A percentile compares a stretch with the other conserved stretches of the same genome.
phyloP scores from a whole-genome alignment of 2,329 filamentous ascomycete species.

The Acrodontium crateriforme region DNA sequence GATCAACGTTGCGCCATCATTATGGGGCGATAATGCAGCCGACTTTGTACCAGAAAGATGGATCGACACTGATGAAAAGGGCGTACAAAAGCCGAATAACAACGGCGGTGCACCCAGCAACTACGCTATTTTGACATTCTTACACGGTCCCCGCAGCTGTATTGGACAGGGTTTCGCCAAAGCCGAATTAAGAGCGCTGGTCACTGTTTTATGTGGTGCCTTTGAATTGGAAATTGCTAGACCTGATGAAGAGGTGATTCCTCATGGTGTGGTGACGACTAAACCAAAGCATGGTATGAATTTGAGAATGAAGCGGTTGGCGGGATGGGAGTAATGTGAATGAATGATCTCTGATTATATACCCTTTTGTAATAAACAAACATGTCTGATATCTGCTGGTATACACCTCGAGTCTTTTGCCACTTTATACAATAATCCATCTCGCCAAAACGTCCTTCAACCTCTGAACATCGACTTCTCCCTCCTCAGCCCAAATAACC shows the following conservation, averaged over 20 bases:
- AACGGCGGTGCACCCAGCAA: conserved; percentile 25
- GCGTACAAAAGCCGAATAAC: conserved; percentile 24
- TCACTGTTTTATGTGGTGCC: conserved; percentile 11
- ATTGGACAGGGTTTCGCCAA: conserved; percentile 18
- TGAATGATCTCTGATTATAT: no score
- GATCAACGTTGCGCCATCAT: conserved; percentile 27
- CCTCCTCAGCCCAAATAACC: no score
- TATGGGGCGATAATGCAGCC: conserved; percentile 31
- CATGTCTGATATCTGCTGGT: no score
- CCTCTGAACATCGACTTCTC: no score
- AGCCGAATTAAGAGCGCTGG: conserved; percentile 14
- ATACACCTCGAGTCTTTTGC: no score
- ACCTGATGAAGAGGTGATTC: conserved; percentile 8
- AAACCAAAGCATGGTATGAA: conserved; percentile 10
- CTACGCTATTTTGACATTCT: conserved; percentile 29
- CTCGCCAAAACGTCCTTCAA: no score
- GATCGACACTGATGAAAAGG: conserved; percentile 24
- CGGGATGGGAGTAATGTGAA: no score
- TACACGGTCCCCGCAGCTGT: conserved; percentile 24
- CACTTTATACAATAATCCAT: no score
- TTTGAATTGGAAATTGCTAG: conserved; percentile 12
- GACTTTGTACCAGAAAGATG: conserved; percentile 32
- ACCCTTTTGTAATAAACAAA: no score
- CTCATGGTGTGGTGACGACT: conserved; percentile 8
- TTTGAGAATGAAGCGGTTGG: conserved; percentile 2